Conservation (phyloP, 805 yeast genomes). For the Torulaspora quercuum region DNA sequence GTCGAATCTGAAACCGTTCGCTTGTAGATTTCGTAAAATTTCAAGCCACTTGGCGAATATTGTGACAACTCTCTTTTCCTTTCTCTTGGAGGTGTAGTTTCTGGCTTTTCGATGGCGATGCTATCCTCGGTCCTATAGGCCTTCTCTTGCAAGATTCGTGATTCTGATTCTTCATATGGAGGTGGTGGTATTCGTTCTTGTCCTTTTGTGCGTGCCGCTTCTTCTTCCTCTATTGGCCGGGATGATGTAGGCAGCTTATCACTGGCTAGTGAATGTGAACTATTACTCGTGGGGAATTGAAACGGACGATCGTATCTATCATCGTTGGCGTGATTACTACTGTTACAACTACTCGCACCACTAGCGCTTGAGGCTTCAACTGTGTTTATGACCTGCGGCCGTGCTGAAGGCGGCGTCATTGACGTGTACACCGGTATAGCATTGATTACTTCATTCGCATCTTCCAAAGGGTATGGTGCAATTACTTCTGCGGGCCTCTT, state of each 20-base stretch:
- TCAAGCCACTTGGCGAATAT: conserved; percentile 20
- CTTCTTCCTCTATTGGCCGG: conserved; percentile 1
- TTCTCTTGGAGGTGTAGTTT: conserved; percentile 2
- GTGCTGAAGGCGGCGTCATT: conserved; percentile 6
- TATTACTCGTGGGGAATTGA: conserved; percentile 9
- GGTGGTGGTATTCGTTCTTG: conserved; percentile 20
- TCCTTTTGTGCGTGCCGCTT: conserved; percentile 1
- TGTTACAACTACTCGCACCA: conserved; percentile 1
- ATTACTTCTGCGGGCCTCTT: conserved; percentile 7
- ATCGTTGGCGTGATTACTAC: background rate
- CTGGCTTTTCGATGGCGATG: conserved; percentile 1
- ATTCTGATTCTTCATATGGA: conserved; percentile 23
- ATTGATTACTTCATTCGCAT: conserved; percentile 18
- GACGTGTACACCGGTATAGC: conserved; percentile 17
- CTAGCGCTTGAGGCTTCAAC: conserved; percentile 4
- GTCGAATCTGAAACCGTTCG: conserved; percentile 28
- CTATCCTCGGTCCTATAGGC: conserved; percentile 18
- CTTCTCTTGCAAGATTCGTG: conserved; percentile 20
- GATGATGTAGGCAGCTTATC: too few species aligned
- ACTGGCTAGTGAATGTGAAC: conserved; percentile 5
- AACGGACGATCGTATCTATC: conserved; percentile 22
- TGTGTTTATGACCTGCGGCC: background rate
- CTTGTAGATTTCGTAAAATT: conserved; percentile 27
- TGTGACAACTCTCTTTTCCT: conserved; percentile 18
- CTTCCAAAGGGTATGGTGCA: conserved; percentile 26